Base-by-base conservation (phyloP, 192 early-diverging fungal species). In the Oehlia diaphana region DNA sequence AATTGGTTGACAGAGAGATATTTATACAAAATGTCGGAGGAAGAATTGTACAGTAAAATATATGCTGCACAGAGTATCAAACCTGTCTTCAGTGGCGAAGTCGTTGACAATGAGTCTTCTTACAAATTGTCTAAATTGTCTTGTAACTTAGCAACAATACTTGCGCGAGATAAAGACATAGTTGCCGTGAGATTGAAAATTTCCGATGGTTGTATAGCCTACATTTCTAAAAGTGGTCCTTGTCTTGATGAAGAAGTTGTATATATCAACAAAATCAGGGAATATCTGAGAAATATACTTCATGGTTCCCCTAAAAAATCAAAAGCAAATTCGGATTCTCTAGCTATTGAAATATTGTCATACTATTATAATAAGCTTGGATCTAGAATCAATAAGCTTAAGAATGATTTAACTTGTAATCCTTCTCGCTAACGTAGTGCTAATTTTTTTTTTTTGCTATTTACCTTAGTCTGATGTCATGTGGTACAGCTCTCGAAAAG, bases 21-120 rank as follows among this genome's bases (percentile, higher is more conserved):
- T 6, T 39, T 39, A 39, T 39, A 39, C 37, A 39, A 39, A 39
- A 39, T 39, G 37, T 7, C 37, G 12, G 49, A 64, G 4, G 5
- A 64, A 23, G 63, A 64, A 28, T 64, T 64, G n/a, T 64, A 64
- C n/a, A 64, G 63, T 64, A 64, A 64, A 64, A 8, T n/a, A 8
- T 28, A 10, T 64, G 63, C 28, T 9, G n/a, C 9, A 2, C 9
- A 28, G 63, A 10, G 63, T 64, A 64, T 64, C 63, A 64, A 64
- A 64, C 26, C 3, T 64, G 19, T 64, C 10, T 26, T 28, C 19
- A 19, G 26, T 6, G 26, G 28, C 21, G n/a, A 64, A 64, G n/a
- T 21, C 19, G n/a, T 64, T 64, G 4, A 64, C 0, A 8, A 21
- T 26, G 28, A 9, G 6, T 0, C 4, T 3, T 2, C 4, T 4